phyloP scores from a whole-genome alignment of 345 rosid genomes.

The Boechera divaricarpa region DNA sequence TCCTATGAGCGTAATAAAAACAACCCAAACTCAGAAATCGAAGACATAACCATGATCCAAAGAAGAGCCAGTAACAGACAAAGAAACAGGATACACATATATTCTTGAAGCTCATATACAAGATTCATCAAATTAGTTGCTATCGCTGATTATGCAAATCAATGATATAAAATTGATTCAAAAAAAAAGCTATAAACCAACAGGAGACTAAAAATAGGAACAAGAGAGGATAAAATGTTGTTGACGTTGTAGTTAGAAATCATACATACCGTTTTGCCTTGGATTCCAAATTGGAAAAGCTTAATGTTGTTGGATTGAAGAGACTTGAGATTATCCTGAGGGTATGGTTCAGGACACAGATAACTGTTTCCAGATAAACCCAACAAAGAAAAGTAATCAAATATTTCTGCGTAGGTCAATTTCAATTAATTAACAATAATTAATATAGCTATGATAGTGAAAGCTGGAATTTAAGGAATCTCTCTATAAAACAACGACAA shows the following conservation, averaged over 20 bases:
- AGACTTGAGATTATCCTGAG: slow-evolving; percentile 67
- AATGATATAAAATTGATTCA: neutral
- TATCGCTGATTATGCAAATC: too few species aligned
- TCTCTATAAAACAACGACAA: slow-evolving; percentile 13
- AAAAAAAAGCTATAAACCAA: too few species aligned
- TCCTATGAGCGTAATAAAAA: slow-evolving; percentile 56
- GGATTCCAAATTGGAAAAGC: slow-evolving; percentile 78
- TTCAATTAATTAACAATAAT: neutral
- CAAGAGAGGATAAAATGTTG: neutral
- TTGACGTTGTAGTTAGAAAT: neutral
- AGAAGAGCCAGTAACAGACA: neutral
- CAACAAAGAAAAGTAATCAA: slow-evolving; percentile 25
- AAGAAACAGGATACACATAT: neutral
- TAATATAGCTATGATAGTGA: slow-evolving; percentile 14
- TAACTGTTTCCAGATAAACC: slow-evolving; percentile 56
- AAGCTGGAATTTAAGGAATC: slow-evolving; percentile 6
- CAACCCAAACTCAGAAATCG: slow-evolving; percentile 28
- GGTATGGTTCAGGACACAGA: slow-evolving; percentile 85
- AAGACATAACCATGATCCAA: slow-evolving; percentile 11
- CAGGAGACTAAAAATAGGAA: too few species aligned
- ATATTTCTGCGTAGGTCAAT: slow-evolving; percentile 24
- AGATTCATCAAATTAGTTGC: neutral
- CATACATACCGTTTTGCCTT: slow-evolving; percentile 73
- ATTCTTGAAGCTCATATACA: neutral
- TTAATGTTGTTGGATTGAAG: slow-evolving; percentile 58